Base-by-base conservation (phyloP, 352 stramenopile species). In the Phytopythium chamaehyphon region DNA sequence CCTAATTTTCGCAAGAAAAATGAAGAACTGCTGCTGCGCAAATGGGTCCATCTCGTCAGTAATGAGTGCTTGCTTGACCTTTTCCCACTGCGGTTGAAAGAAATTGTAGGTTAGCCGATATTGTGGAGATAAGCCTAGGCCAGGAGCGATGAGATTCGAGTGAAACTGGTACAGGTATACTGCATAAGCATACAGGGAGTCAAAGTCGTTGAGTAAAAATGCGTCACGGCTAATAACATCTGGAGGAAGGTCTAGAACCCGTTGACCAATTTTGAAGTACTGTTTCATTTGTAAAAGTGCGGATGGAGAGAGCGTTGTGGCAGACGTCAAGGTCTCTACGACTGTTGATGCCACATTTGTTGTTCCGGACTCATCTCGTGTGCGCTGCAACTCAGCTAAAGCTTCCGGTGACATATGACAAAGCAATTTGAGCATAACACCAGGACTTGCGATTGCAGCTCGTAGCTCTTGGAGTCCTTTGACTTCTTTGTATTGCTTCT, bases 201-300 rank as follows among this genome's bases (percentile, higher is more conserved):
- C 77, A 45, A 89, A 90, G 49, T 93, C 75, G 55, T 80, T 85
- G 7, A 84, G 54, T 18, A 86, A 66, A 35, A 93, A 87, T 33
- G 76, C 71, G 31, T 90, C 79, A 8, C 71, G 70, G 22, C 59
- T 84, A 23, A 88, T 70, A 23, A 93, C 68, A 38, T 90, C 79
- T 0, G 79, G 66, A 7, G 77, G 72, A 1, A 93, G 61, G 39
- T 76, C 68, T 9, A 88, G 50, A 26, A 79, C 57, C 0, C 59
- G 61, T n/a, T 65, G 61, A 1, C 69, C 66, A 21, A 90, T 71
- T 49, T 83, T 84, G 40, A 90, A 89, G 56, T 90, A 93, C 8
- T 73, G 64, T n/a, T 81, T 69, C 10, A 88, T 61, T 45, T 93
- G 82, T 1, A 80, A 24, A 54, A 84, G 76, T 1, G 74, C 79